phyloP scores from a whole-genome alignment of 2,329 filamentous ascomycete species.

The Trichoderma hamatum region DNA sequence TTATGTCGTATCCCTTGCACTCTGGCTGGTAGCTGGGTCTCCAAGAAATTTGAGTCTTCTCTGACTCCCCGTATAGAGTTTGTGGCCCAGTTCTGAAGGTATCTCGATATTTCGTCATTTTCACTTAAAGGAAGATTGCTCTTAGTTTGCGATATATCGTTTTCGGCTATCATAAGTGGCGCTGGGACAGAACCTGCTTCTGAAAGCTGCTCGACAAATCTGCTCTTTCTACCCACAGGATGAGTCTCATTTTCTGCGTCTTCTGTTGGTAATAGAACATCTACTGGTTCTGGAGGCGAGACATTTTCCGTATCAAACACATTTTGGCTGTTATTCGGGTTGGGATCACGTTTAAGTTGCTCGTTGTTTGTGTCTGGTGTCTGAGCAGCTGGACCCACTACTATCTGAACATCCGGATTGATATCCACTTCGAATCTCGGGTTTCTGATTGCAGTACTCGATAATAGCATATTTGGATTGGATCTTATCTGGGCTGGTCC shows the following conservation, averaged over 20 bases:
- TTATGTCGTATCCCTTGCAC: not conserved
- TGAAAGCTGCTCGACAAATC: slow-evolving; percentile 21
- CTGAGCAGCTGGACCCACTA: not conserved
- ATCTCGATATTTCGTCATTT: slow-evolving; percentile 2
- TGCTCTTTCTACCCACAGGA: slow-evolving; percentile 12
- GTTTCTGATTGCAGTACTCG: not conserved
- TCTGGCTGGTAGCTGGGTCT: not conserved
- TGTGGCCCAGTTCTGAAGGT: slow-evolving; percentile 6
- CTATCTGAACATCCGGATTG: not conserved
- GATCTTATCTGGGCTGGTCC: not conserved
- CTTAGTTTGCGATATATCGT: not conserved
- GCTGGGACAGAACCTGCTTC: not conserved
- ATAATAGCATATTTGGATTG: not conserved
- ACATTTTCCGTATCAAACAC: not conserved
- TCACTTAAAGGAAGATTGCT: not conserved
- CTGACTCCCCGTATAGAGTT: not conserved
- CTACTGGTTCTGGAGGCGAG: not conserved
- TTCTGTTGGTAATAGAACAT: not conserved
- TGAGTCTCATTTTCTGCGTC: not conserved
- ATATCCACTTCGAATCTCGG: not conserved
- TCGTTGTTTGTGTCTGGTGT: not conserved
- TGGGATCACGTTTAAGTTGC: not conserved
- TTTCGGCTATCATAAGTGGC: not conserved
- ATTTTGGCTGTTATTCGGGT: not conserved
- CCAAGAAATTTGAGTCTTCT: not conserved